phyloP scores from a whole-genome alignment of 2,329 filamentous ascomycete genomes.

The Cytospora mali region DNA sequence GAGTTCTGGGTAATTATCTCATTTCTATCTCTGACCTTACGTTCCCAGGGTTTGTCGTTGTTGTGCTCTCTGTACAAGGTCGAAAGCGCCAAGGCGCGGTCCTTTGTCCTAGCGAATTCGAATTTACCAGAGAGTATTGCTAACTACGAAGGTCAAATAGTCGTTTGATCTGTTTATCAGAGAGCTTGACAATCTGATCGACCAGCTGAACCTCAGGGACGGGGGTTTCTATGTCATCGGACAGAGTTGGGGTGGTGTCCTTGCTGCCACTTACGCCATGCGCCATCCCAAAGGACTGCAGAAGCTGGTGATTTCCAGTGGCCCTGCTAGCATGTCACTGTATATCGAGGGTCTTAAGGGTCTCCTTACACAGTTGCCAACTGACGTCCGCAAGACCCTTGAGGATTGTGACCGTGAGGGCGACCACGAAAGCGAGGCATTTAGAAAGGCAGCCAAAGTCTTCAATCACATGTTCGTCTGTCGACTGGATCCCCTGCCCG shows the following conservation, averaged over 20 bases:
- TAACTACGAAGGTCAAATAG: slow-evolving; percentile 12
- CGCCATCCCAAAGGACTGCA: slow-evolving; percentile 30
- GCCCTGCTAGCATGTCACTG: slow-evolving; percentile 33
- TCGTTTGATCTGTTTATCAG: slow-evolving; percentile 33
- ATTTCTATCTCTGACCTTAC: no score
- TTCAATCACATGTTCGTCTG: slow-evolving; percentile 31
- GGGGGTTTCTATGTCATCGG: slow-evolving; percentile 29
- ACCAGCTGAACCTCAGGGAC: slow-evolving; percentile 27
- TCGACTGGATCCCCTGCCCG: slow-evolving; percentile 31
- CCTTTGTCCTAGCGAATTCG: no score
- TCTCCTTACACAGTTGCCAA: slow-evolving; percentile 30
- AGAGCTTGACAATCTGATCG: slow-evolving; percentile 33
- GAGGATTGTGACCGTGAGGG: slow-evolving; percentile 29
- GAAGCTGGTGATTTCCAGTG: slow-evolving; percentile 32
- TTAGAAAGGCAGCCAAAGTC: slow-evolving; percentile 27
- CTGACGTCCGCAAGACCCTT: slow-evolving; percentile 28
- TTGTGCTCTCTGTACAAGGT: no score
- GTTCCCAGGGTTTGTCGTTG: no score
- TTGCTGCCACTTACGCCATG: slow-evolving; percentile 23
- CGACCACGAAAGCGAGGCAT: slow-evolving; percentile 32
- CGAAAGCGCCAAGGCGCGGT: no score
- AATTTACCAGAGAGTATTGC: no score
- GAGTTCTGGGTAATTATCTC: slow-evolving; percentile 19
- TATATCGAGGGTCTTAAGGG: slow-evolving; percentile 27
- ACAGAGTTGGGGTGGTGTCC: slow-evolving; percentile 22